Evolutionary conservation across 257 asterid species (phyloP), one percentile per base, ranked within the genome.

Genomic region (Coffea canephora): DNA sequence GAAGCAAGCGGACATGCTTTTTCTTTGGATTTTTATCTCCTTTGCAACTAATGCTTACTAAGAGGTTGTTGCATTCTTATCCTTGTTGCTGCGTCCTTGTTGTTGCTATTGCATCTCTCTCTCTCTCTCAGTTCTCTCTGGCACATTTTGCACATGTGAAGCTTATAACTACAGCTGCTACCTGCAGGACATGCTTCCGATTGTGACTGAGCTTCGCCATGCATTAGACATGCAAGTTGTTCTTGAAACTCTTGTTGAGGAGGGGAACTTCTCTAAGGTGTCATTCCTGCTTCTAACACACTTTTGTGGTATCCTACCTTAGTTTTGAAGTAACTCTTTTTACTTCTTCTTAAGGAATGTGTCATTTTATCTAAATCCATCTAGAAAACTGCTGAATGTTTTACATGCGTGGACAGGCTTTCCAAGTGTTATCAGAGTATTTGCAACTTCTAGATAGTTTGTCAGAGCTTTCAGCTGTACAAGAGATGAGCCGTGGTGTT

Each of bases 221-320:
- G 99, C 98, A 25, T 86, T 92, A 71, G 93, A 88, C 88, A 88
- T 92, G 92, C 95, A 96, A 90, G 84, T 62, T 73, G 81, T 85
- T 86, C 98, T 96, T 85, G 98, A 96, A 88, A 88, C 89, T 87
- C 93, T 77, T 84, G 94, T 96, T 73, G 93, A 87, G 87, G 93
- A 92, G 85, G 97, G 93, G 78, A 91, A 86, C 86, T 96, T 94
- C 87, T 91, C 96, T 65, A 90, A 96, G 99, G 99, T 94, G 76
- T 75, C 74, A 36, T 85, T 83, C 34, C 79, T 75, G 46, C 70
- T 78, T 85, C 81, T 82, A 74, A 65, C 82, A 71, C 49, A 75
- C 85, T 82, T 14, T 84, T 54, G 75, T 82, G 65, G 64, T 74
- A 77, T 77, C 41, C 68, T 57, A 81, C 72, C 82, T 79, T 82